Evolutionary conservation across 805 yeast genomes (phyloP).

Genomic region (Sugiyamaella floridensis): DNA sequence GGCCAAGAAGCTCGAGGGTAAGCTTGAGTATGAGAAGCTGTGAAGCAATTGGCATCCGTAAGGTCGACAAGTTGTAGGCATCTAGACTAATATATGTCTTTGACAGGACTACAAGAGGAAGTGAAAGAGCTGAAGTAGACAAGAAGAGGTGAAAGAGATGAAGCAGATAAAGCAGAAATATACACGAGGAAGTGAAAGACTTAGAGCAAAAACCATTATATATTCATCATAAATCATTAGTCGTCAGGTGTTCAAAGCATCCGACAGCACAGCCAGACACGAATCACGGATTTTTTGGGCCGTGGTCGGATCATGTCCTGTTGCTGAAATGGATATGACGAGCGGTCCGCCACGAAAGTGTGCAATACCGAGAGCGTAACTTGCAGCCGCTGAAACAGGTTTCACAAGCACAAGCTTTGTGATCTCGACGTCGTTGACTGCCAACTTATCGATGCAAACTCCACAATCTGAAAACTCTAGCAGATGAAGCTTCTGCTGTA

Average conservation of each 20-base stretch:
- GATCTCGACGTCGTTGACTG: background rate
- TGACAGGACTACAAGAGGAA: no score
- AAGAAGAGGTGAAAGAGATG: no score
- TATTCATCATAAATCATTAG: background rate
- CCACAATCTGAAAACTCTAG: constrained; percentile 7
- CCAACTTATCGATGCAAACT: background rate
- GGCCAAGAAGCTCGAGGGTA: constrained; percentile 93
- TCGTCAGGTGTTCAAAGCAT: constrained; percentile 1
- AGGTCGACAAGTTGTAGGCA: constrained; percentile 79
- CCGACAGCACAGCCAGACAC: constrained; percentile 4
- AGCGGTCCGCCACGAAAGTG: constrained; percentile 6
- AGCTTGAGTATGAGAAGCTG: constrained; percentile 88
- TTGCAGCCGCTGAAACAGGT: constrained; percentile 2
- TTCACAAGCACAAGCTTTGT: constrained; percentile 6
- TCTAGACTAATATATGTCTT: background rate
- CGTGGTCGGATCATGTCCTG: background rate
- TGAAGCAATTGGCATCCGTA: constrained; percentile 68
- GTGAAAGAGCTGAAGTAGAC: no score
- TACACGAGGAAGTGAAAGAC: no score
- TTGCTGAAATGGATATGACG: constrained; percentile 4
- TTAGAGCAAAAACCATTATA: background rate
- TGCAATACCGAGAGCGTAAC: constrained; percentile 3
- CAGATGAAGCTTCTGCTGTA: constrained; percentile 1
- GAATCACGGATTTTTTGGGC: constrained; percentile 7
- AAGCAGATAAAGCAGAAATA: no score